Conservation (phyloP, 2,329 filamentous ascomycete species). For the Clarireedia monteithiana region DNA sequence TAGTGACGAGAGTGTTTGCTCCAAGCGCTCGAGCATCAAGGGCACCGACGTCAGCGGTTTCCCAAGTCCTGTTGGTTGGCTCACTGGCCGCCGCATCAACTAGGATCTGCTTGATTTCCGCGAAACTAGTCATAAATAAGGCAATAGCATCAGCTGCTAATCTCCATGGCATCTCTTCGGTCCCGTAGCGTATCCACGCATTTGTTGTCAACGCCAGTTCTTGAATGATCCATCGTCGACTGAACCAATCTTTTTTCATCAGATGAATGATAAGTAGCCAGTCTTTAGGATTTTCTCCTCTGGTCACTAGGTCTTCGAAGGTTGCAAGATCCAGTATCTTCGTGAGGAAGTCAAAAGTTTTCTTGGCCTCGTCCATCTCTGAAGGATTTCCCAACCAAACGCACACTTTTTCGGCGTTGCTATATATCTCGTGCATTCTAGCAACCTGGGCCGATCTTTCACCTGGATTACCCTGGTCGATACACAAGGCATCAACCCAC, state of each 20-base stretch:
- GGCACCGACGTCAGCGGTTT: background rate
- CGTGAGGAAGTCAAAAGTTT: constrained; percentile 10
- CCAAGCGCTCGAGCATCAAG: constrained; percentile 15
- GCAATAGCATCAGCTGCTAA: constrained; percentile 25
- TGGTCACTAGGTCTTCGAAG: background rate
- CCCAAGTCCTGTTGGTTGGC: background rate
- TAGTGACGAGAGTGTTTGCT: constrained; percentile 14
- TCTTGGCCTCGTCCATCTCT: background rate
- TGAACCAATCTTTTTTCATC: constrained; percentile 31
- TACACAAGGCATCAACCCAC: constrained; percentile 17
- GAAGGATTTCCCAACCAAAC: constrained; percentile 10
- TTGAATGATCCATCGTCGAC: constrained; percentile 34
- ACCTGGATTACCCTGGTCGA: constrained; percentile 10
- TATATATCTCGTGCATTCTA: constrained; percentile 14
- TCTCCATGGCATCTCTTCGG: constrained; percentile 29
- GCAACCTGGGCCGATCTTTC: constrained; percentile 13
- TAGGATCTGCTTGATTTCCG: constrained; percentile 9
- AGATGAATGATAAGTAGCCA: constrained; percentile 10
- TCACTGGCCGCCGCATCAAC: background rate
- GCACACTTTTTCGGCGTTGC: constrained; percentile 9
- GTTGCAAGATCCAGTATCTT: constrained; percentile 10
- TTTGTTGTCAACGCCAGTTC: constrained; percentile 32
- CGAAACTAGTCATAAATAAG: constrained; percentile 12
- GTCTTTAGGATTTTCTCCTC: background rate
- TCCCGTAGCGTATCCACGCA: constrained; percentile 31